Conservation (phyloP, 768 basidiomycete species). For the Trametes cinnabarina region DNA sequence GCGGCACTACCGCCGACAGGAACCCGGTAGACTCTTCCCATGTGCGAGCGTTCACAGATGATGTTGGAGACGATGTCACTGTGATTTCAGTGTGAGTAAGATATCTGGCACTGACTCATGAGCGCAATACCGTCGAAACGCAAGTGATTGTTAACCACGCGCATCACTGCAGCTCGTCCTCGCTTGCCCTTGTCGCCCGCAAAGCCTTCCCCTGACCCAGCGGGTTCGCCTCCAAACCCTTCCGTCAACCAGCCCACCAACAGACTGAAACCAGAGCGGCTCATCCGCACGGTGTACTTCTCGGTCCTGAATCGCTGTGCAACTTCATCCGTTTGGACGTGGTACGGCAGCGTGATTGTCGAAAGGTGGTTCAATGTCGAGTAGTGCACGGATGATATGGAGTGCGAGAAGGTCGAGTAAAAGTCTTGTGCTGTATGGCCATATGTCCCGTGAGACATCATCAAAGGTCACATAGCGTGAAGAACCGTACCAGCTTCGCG, state of each 20-base stretch:
- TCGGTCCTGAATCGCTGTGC: constrained; percentile 86
- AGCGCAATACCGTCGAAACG: constrained; percentile 73
- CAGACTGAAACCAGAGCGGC: constrained; percentile 86
- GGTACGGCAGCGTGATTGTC: constrained; percentile 75
- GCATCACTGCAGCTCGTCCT: constrained; percentile 86
- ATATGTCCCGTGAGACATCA: not conserved
- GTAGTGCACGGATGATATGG: constrained; percentile 64
- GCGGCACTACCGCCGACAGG: constrained; percentile 72
- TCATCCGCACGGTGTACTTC: constrained; percentile 88
- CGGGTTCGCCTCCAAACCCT: constrained; percentile 81
- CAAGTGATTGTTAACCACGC: constrained; percentile 91
- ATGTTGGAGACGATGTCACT: constrained; percentile 73
- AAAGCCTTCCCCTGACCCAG: constrained; percentile 78
- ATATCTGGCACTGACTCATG: not conserved
- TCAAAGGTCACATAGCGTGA: not conserved
- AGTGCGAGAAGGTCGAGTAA: constrained; percentile 65
- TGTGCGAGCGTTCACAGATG: constrained; percentile 56
- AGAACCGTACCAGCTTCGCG: constrained; percentile 68
- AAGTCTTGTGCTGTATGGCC: constrained; percentile 63
- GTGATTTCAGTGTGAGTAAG: constrained; percentile 25
- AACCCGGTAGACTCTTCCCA: constrained; percentile 90
- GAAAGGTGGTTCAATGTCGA: constrained; percentile 74
- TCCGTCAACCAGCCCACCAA: constrained; percentile 96
- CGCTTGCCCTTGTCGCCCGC: constrained; percentile 79
- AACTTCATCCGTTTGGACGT: constrained; percentile 78